A percentile compares a stretch with the other conserved stretches of the same genome.
phyloP scores from a whole-genome alignment of 108 stramenopile genomes.

The Conticribra guillardii region DNA sequence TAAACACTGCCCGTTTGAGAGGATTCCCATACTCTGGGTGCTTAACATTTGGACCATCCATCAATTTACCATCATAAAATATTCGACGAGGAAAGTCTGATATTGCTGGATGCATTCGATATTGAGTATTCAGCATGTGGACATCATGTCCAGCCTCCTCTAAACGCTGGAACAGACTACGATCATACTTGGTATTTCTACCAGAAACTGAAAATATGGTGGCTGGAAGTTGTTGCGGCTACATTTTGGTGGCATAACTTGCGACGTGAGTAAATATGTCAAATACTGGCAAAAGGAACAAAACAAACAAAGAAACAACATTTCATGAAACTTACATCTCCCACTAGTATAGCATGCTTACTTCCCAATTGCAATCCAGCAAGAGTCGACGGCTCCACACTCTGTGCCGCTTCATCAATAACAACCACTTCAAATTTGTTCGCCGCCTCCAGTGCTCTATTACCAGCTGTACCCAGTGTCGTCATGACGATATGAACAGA shows the following conservation, averaged over 20 bases:
- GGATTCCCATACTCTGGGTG: constrained; percentile 74
- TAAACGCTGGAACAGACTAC: constrained; percentile 95
- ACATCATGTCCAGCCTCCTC: constrained; percentile 92
- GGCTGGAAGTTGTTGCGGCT: constrained; percentile 94
- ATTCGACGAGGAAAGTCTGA: constrained; percentile 87
- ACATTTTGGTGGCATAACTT: background rate
- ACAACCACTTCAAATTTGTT: constrained; percentile 96
- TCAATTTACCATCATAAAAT: constrained; percentile 85
- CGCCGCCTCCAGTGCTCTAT: constrained; percentile 75
- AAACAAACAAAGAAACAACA: too few species aligned
- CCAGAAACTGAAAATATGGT: constrained; percentile 93
- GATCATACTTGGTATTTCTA: constrained; percentile 83
- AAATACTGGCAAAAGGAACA: too few species aligned
- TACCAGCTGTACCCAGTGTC: constrained; percentile 94
- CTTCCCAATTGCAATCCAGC: constrained; percentile 91
- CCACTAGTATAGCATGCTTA: constrained; percentile 91
- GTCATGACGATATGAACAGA: constrained; percentile 95
- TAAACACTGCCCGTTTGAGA: constrained; percentile 52
- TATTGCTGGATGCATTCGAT: constrained; percentile 94
- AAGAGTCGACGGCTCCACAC: constrained; percentile 94
- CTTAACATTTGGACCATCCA: constrained; percentile 84
- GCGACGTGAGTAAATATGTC: background rate
- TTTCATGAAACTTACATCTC: constrained; percentile 59
- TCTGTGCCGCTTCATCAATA: constrained; percentile 98
- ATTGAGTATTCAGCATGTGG: constrained; percentile 96